Evolutionary conservation across 345 rosid genomes (phyloP), one percentile per base, ranked within the genome.

Genomic region (Rhodomyrtus tomentosa): DNA sequence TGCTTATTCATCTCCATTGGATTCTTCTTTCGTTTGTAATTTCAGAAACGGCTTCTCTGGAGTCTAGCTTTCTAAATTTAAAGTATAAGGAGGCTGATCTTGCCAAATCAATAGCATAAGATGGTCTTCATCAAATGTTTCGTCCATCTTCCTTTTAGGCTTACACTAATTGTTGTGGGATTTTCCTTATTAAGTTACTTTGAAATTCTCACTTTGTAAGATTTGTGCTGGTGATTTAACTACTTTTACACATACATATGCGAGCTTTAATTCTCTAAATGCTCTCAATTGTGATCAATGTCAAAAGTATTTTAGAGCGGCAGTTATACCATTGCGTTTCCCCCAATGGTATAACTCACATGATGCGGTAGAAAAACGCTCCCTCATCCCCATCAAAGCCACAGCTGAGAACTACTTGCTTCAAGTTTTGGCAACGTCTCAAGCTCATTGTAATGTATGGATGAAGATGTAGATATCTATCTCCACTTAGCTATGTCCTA

Each of bases 121-220:
- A 89, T 55, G 85, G 90, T 81, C 90, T 89, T 90, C 93, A 88
- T 85, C 87, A 90, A 80, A 82, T 88, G 94, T 95, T 96, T 86
- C 42, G 93, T 90, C 68, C 22, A 79, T 29, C 82, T 88, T 80
- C 40, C 49, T 54, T 82, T 79, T 29, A 11, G 24, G 54, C 53
- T 62, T n/a, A n/a, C 9, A 0, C 4, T 15, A 59, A 8, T 15
- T 29, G 20, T 3, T 59, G 73, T 21, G 18, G 29, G 48, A 27
- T 21, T 32, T 42, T 14, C 55, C 3, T 74, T 25, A 10, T 20
- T 68, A 29, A 15, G 73, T 59, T 59, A 32, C 22, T 29, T 59
- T 0, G 21, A 15, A 59, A 58, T 18, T 24, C 68, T 45, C 4
- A n/a, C 10, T 59, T 29, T 59, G 73, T 0, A 59, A 59, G 73